Base-by-base conservation (phyloP, 768 basidiomycete genomes). In the Auricularia auricula-judae region DNA sequence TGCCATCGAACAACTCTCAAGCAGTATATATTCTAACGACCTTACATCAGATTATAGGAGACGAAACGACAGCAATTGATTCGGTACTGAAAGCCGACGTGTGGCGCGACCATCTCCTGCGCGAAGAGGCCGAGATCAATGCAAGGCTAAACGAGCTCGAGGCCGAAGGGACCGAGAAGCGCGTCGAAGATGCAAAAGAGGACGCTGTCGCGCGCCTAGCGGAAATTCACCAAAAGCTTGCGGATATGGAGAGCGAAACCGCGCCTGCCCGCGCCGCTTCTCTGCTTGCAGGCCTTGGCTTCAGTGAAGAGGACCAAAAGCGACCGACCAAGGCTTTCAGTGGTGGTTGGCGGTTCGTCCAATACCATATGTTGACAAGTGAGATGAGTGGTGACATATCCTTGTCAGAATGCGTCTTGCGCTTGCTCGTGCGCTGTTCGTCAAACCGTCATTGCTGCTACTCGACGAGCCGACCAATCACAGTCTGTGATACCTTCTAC, bases 11-110 rank as follows among this genome's bases (percentile, higher is more conserved):
- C 42, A 67, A 36, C 35, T 63, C 35, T 58, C 29, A 36, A 65
- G 61, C 65, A 42, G 61, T 65, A 23, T 63, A 59, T 23, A 33
- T 59, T 36, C 51, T 61, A 16, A 60, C 51, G 21, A 36, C 51
- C 36, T 39, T 16, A 14, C 62, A 10, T 63, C 29, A 94, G 91
- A 89, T 98, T 68, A 73, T 93, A 63, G 97, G 96, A 36, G 96
- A 98, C 73, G 94, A 95, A 68, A 98, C 94, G 0, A 78, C 79
- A 1, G 97, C 97, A 2, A 80, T 99, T 53, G 90, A 94, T 23
- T 94, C 95, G 1, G 97, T 99, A 23, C 81, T 99, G n/a, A 93
- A 95, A 74, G 97, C 97, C n/a, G 97, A 99, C 72, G 97, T 99
- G 36, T 98, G 97, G 93, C 82, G 96, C 72, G 94, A 96, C 71